A percentile compares a stretch with the other conserved stretches of the same genome.
Conservation (phyloP, 139 green algal genomes). For the Coelastrella sp. region DNA sequence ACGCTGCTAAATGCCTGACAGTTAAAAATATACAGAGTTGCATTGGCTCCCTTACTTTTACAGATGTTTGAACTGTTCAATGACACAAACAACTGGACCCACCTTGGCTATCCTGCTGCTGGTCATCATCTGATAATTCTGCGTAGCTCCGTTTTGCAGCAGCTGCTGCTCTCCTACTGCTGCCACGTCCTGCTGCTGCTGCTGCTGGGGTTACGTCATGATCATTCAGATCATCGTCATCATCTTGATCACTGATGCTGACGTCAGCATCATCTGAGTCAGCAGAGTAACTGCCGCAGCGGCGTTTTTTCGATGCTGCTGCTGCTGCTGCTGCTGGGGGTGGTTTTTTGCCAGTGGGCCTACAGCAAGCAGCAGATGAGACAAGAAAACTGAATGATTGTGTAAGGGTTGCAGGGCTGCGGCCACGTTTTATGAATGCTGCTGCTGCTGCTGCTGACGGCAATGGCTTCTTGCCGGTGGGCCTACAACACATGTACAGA, state of each 20-base stretch:
- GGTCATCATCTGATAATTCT: slow-evolving; percentile 3
- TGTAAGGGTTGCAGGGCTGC: no score
- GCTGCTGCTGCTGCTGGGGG: slow-evolving; percentile 4
- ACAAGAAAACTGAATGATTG: not conserved
- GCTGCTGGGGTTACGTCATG: slow-evolving; percentile 13
- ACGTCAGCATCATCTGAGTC: not conserved
- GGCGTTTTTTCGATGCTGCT: not conserved
- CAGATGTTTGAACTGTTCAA: no score
- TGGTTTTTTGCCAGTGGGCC: no score
- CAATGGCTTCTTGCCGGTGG: no score
- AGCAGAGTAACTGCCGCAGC: not conserved
- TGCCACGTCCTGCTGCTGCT: slow-evolving; percentile 16
- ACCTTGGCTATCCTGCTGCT: not conserved
- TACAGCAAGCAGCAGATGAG: not conserved
- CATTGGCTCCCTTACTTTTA: no score
- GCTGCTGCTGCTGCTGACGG: no score
- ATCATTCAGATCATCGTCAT: not conserved
- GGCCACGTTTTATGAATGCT: no score
- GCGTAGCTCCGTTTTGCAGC: slow-evolving; percentile 11
- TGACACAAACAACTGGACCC: no score
- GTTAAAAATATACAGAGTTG: no score
- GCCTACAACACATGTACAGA: no score
- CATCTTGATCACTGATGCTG: not conserved
- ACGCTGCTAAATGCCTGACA: no score
- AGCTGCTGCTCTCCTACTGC: not conserved